Conservation (phyloP, 108 stramenopile genomes). For the Parmales sp. region DNA sequence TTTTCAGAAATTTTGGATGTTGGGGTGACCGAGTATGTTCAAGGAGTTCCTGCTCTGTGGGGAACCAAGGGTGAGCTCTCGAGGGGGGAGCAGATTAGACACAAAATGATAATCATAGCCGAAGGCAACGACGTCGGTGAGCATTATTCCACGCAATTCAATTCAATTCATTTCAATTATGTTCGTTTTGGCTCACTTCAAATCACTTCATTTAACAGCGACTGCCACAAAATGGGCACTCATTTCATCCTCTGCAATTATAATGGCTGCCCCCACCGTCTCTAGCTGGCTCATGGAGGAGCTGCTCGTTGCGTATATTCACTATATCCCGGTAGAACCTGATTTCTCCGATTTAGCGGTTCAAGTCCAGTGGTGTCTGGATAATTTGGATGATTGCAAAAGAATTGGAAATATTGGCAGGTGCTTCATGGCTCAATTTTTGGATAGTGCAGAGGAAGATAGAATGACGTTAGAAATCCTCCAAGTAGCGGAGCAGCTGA, state of each 20-base stretch:
- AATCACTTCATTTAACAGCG: no score
- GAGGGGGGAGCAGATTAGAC: no score
- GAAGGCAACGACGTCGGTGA: conserved; percentile 9
- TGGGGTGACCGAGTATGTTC: neutral
- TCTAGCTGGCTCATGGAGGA: conserved; percentile 9
- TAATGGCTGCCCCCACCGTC: neutral
- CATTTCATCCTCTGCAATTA: neutral
- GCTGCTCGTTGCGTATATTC: neutral
- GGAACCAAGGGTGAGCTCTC: neutral
- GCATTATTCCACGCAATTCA: no score
- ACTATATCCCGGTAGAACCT: neutral
- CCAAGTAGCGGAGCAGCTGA: no score
- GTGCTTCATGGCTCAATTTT: conserved; percentile 1
- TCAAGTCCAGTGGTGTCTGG: neutral
- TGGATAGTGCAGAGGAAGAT: neutral
- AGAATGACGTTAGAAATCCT: no score
- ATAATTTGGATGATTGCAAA: neutral
- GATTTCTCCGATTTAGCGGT: neutral
- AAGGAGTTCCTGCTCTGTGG: neutral
- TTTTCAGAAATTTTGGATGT: neutral
- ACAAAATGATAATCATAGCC: neutral
- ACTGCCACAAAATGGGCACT: neutral
- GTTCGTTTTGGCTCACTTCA: no score
- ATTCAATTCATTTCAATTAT: no score
- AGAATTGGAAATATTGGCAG: neutral